Base-by-base conservation (phyloP, 2,329 filamentous ascomycete species). In the Penicillium oxalicum region DNA sequence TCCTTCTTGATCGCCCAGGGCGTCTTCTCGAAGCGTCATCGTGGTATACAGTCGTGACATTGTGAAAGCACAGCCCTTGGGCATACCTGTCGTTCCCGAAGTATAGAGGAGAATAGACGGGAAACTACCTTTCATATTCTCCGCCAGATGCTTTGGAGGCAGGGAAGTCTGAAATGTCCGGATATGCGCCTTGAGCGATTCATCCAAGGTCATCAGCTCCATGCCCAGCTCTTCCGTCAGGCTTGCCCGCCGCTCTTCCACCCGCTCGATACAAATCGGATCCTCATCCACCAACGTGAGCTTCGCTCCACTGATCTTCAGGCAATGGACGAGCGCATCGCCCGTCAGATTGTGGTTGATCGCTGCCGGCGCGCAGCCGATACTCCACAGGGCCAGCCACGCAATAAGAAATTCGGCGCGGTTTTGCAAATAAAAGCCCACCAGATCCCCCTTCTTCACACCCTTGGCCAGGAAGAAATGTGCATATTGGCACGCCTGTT, bases 41-140 rank as follows among this genome's bases (percentile, higher is more conserved):
- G 74, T 55, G 0, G 56, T 60, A 41, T 73, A 72, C 5, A 77
- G 61, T 39, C 77, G 73, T 2, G 71, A 66, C 7, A 77, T 75
- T 13, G 79, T 79, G 56, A 87, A 82, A 0, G 76, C 65, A 56
- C 82, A 84, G 1, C 82, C 86, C 65, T 91, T 91, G 9, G 87
- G 86, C 55, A 87, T 67, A 2, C 87, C 87, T 0, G 87, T 90
- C 0, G 87, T 90, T 33, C 86, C 86, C 53, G 82, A 84, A 0
- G 87, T 91, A 64, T 88, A 90, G 57, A 90, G 81, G 25, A 90
- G 65, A 28, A 77, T 80, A 55, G 81, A 75, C 0, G 86, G 81
- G 55, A 76, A 82, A 11, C 70, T 66, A 0, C 72, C 74, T 40
- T 71, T 70, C 1, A 85, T 72, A 3, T 68, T 69, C 4, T 71